These are phyloP conservation scores for Gymnopus androsaceus DNA, from an alignment of 1,284 basidiomycete species.

Conservation along the genomic window DNA sequence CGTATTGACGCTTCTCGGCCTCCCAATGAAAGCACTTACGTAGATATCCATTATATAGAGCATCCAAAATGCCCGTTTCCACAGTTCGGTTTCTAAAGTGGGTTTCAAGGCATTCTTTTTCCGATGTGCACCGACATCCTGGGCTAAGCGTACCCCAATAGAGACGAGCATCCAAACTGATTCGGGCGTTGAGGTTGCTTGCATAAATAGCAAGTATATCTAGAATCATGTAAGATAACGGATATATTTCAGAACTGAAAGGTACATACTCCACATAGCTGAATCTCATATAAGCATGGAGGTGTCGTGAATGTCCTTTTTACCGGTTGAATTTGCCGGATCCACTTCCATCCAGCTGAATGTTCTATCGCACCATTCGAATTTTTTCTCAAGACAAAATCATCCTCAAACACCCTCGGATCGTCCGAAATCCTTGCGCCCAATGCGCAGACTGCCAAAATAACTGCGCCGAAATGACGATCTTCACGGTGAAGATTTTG, in stretches of 20 bases:
- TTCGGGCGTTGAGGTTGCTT: conserved; percentile 52
- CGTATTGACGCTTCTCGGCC: conserved; percentile 51
- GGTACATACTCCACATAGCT: conserved; percentile 41
- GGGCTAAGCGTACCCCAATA: conserved; percentile 51
- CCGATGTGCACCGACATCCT: conserved; percentile 34
- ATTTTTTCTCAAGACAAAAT: background rate
- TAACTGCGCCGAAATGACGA: conserved; percentile 44
- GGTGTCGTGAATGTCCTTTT: conserved; percentile 34
- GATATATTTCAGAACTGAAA: background rate
- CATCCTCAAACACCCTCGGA: conserved; percentile 38
- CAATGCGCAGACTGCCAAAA: conserved; percentile 49
- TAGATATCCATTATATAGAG: conserved; percentile 34
- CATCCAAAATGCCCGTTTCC: conserved; percentile 57
- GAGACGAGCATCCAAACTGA: conserved; percentile 55
- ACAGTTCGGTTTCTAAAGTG: conserved; percentile 49
- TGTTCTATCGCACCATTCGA: background rate
- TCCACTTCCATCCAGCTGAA: conserved; percentile 54
- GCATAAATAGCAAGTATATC: conserved; percentile 39
- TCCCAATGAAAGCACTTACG: conserved; percentile 47
- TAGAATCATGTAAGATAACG: conserved; percentile 10
- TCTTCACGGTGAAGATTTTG: conserved; percentile 40
- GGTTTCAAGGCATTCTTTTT: conserved; percentile 19
- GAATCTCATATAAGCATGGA: conserved; percentile 41
- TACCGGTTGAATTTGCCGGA: conserved; percentile 40
- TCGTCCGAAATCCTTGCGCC: conserved; percentile 50